These are phyloP conservation scores for Phytopythium kandeliae DNA, from an alignment of 352 stramenopile genomes.

Conservation along the genomic window DNA sequence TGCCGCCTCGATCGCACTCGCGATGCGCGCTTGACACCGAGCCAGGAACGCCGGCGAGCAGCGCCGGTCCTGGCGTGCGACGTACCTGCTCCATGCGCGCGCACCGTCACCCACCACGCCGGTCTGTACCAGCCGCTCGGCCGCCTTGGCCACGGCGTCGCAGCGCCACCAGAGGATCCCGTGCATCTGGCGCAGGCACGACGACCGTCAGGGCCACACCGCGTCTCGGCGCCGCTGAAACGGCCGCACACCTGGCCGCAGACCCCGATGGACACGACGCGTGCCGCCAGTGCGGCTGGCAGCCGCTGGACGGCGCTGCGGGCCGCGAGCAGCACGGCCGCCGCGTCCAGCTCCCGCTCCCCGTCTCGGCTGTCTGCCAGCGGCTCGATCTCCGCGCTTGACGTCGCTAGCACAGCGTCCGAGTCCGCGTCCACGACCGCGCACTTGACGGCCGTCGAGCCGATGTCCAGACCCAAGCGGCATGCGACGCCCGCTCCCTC, in stretches of 20 bases:
- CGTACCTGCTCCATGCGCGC: slow-evolving; percentile 44
- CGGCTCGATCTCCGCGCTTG: slow-evolving; percentile 19
- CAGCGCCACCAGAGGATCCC: slow-evolving; percentile 74
- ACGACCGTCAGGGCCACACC: background rate
- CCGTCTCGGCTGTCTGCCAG: background rate
- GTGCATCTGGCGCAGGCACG: slow-evolving; percentile 47
- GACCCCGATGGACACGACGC: slow-evolving; percentile 37
- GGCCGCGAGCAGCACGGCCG: slow-evolving; percentile 27
- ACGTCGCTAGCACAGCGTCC: slow-evolving; percentile 24
- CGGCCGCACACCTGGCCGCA: slow-evolving; percentile 45
- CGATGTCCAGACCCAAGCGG: slow-evolving; percentile 57
- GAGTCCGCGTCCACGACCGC: slow-evolving; percentile 27
- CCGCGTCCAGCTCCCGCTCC: slow-evolving; percentile 30
- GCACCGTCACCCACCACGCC: background rate
- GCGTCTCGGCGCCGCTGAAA: too few species aligned
- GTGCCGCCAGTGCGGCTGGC: slow-evolving; percentile 10
- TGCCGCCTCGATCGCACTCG: background rate
- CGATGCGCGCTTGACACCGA: slow-evolving; percentile 18
- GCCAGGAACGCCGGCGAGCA: slow-evolving; percentile 39
- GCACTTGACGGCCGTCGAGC: slow-evolving; percentile 63
- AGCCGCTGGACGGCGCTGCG: slow-evolving; percentile 20
- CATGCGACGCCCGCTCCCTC: too few species aligned
- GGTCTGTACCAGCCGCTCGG: too few species aligned
- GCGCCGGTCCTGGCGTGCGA: slow-evolving; percentile 68
- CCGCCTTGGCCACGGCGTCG: slow-evolving; percentile 16